Conservation (phyloP, 148 eudicot species). For the Dianthus caryophyllus region DNA sequence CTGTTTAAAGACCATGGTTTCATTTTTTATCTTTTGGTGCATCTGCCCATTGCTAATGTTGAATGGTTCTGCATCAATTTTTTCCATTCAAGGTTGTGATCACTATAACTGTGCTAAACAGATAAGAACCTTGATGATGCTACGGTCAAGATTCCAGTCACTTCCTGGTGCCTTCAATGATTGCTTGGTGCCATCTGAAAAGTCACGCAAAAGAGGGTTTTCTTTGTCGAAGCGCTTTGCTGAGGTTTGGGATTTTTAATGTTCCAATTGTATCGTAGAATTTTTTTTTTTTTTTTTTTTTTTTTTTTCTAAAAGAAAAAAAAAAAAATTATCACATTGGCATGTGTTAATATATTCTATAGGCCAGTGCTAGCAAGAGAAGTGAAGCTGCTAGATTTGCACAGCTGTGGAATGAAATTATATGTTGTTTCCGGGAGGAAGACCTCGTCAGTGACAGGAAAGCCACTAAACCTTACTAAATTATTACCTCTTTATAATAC, state of each 20-base stretch:
- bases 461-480: constrained; percentile 31
- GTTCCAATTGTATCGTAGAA: background rate
- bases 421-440: constrained; percentile 70
- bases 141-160: constrained; percentile 83
- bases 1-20: background rate
- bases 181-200: constrained; percentile 65
- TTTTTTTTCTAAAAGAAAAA: constrained; percentile 9
- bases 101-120: constrained; percentile 29
- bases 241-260: constrained; percentile 43
- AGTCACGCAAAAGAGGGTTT: constrained; percentile 51
- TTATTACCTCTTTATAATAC: constrained; percentile 8
- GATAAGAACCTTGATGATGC: constrained; percentile 91
- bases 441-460: constrained; percentile 76
- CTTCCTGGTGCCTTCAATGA: constrained; percentile 92
- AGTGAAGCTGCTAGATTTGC: constrained; percentile 83
- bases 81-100: constrained; percentile 1
- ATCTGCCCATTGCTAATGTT: background rate
- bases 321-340: constrained; percentile 2
- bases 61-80: background rate
- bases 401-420: constrained; percentile 79
- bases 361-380: constrained; percentile 64
- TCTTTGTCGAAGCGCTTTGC: constrained; percentile 58
- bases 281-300: too few relatives aligned
- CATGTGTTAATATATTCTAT: constrained; percentile 9
- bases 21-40: background rate